Conservation (phyloP, 2,329 filamentous ascomycete species). For the Ascochyta pisi region DNA sequence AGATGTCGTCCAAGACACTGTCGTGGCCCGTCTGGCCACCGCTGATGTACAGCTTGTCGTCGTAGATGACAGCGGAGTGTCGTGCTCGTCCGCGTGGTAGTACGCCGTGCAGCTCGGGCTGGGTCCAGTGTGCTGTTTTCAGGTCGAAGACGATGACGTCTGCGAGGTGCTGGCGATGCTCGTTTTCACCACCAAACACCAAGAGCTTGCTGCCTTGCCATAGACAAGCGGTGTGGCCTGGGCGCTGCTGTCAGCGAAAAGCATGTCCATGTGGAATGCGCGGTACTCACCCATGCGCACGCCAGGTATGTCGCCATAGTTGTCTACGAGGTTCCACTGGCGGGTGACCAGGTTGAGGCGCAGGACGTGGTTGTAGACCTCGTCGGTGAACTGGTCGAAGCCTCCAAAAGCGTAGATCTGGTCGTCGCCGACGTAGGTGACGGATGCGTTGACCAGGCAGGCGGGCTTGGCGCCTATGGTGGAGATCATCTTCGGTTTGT, state of each 20-base stretch:
- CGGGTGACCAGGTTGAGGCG: constrained; percentile 84
- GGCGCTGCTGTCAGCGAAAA: constrained; percentile 20
- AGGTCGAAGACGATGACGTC: constrained; percentile 97
- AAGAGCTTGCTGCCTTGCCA: constrained; percentile 95
- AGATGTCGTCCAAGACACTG: constrained; percentile 94
- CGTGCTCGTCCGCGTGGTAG: constrained; percentile 89
- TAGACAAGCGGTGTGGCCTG: constrained; percentile 91
- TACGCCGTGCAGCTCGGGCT: constrained; percentile 83
- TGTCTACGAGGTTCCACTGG: constrained; percentile 95
- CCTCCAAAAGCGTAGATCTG: constrained; percentile 98
- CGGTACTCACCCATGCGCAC: constrained; percentile 83
- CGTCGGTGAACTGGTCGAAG: constrained; percentile 98
- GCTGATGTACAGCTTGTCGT: constrained; percentile 95
- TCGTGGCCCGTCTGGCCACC: constrained; percentile 95
- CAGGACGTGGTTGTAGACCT: constrained; percentile 97
- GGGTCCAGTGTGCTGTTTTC: constrained; percentile 92
- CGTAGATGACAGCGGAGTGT: constrained; percentile 91
- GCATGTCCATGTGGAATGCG: not conserved
- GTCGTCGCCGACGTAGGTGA: constrained; percentile 98
- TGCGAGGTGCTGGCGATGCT: constrained; percentile 92
- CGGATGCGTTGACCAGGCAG: constrained; percentile 95
- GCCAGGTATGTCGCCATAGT: constrained; percentile 96
- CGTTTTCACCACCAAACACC: constrained; percentile 97
- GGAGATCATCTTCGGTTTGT: constrained; percentile 79
- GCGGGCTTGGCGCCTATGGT: constrained; percentile 73